A percentile compares a stretch with the other conserved stretches of the same genome.
phyloP scores from a whole-genome alignment of 2,329 filamentous ascomycete genomes.

The Scedosporium apiospermum region DNA sequence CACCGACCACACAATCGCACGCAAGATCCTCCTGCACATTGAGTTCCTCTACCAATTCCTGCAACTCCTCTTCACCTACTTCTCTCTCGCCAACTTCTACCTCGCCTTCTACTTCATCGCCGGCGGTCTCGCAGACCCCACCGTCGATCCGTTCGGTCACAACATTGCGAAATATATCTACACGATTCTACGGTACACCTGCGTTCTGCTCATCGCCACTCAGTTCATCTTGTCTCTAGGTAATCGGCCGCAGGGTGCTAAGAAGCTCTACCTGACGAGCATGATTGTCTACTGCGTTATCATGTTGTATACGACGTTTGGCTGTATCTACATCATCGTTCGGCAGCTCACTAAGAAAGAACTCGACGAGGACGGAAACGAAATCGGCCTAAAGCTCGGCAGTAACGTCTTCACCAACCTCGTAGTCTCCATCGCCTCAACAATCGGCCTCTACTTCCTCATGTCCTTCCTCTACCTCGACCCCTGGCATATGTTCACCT shows the following conservation, averaged over 20 bases:
- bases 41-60: constrained; percentile 95
- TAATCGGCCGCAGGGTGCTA: constrained; percentile 89
- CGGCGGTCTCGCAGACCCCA: constrained; percentile 71
- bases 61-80: constrained; percentile 90
- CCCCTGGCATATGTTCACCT: constrained; percentile 98
- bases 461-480: constrained; percentile 96
- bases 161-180: constrained; percentile 79
- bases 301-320: constrained; percentile 93
- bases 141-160: constrained; percentile 85
- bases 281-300: constrained; percentile 90
- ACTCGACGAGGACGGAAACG: constrained; percentile 26
- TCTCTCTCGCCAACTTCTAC: constrained; percentile 98
- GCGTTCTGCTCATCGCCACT: constrained; percentile 78
- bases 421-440: constrained; percentile 81
- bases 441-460: constrained; percentile 87
- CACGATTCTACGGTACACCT: constrained; percentile 72
- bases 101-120: constrained; percentile 98
- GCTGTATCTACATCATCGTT: constrained; percentile 79
- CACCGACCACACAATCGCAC: constrained; percentile 81
- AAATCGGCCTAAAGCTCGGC: constrained; percentile 48
- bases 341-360: constrained; percentile 56
- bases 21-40: constrained; percentile 86
- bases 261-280: constrained; percentile 76
- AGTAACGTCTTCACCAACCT: constrained; percentile 93
- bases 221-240: constrained; percentile 97